phyloP scores from a whole-genome alignment of 2,329 filamentous ascomycete species.

The Epichloe scottii region DNA sequence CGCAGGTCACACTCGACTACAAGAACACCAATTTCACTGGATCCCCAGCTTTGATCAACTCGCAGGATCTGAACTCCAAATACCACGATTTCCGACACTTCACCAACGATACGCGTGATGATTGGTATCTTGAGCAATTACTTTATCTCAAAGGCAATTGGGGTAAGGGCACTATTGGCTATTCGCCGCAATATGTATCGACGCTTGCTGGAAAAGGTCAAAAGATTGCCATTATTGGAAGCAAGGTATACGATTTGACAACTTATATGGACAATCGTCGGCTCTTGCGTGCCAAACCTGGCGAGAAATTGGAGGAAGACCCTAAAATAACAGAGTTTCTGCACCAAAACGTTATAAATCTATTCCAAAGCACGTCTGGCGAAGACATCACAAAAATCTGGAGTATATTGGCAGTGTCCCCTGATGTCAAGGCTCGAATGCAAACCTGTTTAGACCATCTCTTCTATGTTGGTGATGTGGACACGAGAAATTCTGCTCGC shows the following conservation, averaged over 20 bases:
- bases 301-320: constrained; percentile 33
- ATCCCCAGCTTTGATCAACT: constrained; percentile 50
- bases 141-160: constrained; percentile 62
- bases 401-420: constrained; percentile 52
- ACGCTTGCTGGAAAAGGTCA: constrained; percentile 51
- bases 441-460: constrained; percentile 79
- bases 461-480: constrained; percentile 85
- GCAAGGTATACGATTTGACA: constrained; percentile 79
- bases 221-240: constrained; percentile 66
- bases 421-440: constrained; percentile 52
- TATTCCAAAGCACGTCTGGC: constrained; percentile 69
- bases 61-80: constrained; percentile 56
- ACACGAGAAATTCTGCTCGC: constrained; percentile 74
- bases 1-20: constrained; percentile 75
- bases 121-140: constrained; percentile 92
- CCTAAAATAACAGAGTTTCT: constrained; percentile 63
- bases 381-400: constrained; percentile 75
- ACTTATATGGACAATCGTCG: constrained; percentile 69
- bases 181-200: constrained; percentile 62
- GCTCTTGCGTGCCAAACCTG: constrained; percentile 42
- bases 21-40: constrained; percentile 63
- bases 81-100: constrained; percentile 92
- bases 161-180: constrained; percentile 80
- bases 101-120: constrained; percentile 67
- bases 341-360: constrained; percentile 55